phyloP scores from a whole-genome alignment of 192 early-diverging fungal genomes.

The Coemansia guatemalensis region DNA sequence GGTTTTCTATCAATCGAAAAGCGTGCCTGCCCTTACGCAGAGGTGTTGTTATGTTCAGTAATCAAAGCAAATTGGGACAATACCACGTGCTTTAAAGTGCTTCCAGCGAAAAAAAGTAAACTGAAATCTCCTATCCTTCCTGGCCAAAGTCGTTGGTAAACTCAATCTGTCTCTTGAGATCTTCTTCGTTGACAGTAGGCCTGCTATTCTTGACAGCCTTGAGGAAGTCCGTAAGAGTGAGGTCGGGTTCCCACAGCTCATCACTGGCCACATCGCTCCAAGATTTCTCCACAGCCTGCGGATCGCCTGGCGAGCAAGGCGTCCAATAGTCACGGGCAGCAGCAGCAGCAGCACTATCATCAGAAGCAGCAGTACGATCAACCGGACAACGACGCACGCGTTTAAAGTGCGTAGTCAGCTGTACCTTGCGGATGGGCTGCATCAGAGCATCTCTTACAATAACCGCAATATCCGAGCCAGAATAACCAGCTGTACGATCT shows the following conservation, averaged over 20 bases:
- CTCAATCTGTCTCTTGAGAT: constrained; percentile 79
- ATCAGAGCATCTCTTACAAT: constrained; percentile 95
- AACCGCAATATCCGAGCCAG: constrained; percentile 94
- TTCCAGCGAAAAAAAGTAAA: neutral
- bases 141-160: constrained; percentile 87
- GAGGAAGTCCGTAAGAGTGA: constrained; percentile 83
- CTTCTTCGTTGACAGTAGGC: constrained; percentile 82
- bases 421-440: constrained; percentile 96
- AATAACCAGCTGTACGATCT: constrained; percentile 86
- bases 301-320: constrained; percentile 94
- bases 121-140: too few species aligned
- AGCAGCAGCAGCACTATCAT: constrained; percentile 1
- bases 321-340: constrained; percentile 61
- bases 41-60: neutral
- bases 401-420: constrained; percentile 91
- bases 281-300: constrained; percentile 78
- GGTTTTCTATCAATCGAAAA: too few species aligned
- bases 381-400: constrained; percentile 34
- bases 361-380: too few species aligned
- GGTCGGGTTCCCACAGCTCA: constrained; percentile 88
- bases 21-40: too few species aligned
- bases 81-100: constrained; percentile 6
- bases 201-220: constrained; percentile 73
- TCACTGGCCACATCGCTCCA: constrained; percentile 86
- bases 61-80: constrained; percentile 2